phyloP scores from a whole-genome alignment of 2,329 filamentous ascomycete species.

The Tolypocladium cylindrosporum region DNA sequence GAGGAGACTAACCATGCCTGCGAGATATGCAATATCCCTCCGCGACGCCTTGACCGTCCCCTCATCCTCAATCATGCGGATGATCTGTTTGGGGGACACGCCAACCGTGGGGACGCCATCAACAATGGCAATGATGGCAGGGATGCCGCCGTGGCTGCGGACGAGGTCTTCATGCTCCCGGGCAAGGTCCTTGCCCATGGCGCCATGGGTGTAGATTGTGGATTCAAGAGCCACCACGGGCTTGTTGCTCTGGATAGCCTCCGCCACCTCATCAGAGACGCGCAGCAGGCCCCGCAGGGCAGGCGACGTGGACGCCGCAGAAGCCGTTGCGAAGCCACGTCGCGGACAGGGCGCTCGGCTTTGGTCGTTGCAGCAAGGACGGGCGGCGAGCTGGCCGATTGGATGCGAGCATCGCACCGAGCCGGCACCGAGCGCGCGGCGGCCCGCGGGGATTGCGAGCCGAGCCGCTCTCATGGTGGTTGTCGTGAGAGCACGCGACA shows the following conservation, averaged over 20 bases:
- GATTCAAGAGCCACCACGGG: slow-evolving; percentile 91
- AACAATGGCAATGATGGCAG: slow-evolving; percentile 83
- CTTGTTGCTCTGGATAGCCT: slow-evolving; percentile 62
- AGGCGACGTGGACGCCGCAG: not conserved
- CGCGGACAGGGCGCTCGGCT: not conserved
- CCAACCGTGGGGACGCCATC: slow-evolving; percentile 78
- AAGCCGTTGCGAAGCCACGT: not conserved
- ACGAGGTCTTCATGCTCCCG: slow-evolving; percentile 81
- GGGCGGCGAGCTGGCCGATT: not conserved
- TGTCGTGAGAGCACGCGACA: not conserved
- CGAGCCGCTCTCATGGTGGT: slow-evolving; percentile 4
- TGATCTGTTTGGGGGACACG: slow-evolving; percentile 60
- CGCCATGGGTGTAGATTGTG: slow-evolving; percentile 94
- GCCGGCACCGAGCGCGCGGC: not conserved
- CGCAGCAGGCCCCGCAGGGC: slow-evolving; percentile 38
- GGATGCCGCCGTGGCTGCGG: slow-evolving; percentile 69
- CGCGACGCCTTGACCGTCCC: slow-evolving; percentile 76
- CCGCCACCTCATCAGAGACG: slow-evolving; percentile 72
- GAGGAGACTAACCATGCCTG: slow-evolving; percentile 54
- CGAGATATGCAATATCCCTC: slow-evolving; percentile 74
- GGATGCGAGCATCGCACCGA: not conserved
- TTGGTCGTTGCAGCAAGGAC: not conserved
- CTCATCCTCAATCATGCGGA: slow-evolving; percentile 56
- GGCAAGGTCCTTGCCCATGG: slow-evolving; percentile 60
- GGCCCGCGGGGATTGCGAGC: slow-evolving; percentile 1